Conservation (phyloP, 345 rosid genomes). For the Aquilaria malaccensis region DNA sequence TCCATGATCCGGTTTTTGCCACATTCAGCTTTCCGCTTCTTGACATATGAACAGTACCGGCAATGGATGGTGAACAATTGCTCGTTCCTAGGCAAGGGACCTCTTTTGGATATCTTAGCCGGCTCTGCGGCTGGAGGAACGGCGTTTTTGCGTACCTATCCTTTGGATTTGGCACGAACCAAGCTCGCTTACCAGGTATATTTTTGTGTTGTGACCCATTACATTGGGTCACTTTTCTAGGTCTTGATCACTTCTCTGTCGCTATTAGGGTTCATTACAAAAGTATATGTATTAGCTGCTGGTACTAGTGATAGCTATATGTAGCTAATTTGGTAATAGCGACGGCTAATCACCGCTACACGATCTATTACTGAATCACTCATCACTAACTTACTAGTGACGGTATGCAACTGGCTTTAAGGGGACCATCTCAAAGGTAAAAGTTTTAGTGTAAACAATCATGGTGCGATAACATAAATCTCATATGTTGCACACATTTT, state of each 20-base stretch:
- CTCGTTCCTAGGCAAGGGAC: conserved; percentile 60
- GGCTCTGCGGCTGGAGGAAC: conserved; percentile 92
- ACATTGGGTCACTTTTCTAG: no score
- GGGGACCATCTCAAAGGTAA: neutral
- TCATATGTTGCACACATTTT: no score
- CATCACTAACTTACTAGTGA: no score
- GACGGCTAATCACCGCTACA: no score
- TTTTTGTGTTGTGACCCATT: no score
- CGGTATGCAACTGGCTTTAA: neutral
- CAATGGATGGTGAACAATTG: conserved; percentile 66
- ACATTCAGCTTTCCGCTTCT: conserved; percentile 83
- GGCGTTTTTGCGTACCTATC: conserved; percentile 89
- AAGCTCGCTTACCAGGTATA: conserved; percentile 93
- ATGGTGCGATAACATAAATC: no score
- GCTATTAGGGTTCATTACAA: no score
- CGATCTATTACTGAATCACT: no score
- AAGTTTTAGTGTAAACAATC: neutral
- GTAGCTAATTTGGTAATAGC: no score
- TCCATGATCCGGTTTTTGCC: conserved; percentile 84
- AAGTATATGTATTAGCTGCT: no score
- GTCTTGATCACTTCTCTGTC: no score
- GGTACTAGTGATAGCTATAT: no score
- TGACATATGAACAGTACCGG: conserved; percentile 87
- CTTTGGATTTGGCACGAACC: conserved; percentile 91
- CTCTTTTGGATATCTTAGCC: conserved; percentile 77